These are phyloP conservation scores for Lactifluus volemus DNA, from an alignment of 768 basidiomycete species.

Conservation along the genomic window DNA sequence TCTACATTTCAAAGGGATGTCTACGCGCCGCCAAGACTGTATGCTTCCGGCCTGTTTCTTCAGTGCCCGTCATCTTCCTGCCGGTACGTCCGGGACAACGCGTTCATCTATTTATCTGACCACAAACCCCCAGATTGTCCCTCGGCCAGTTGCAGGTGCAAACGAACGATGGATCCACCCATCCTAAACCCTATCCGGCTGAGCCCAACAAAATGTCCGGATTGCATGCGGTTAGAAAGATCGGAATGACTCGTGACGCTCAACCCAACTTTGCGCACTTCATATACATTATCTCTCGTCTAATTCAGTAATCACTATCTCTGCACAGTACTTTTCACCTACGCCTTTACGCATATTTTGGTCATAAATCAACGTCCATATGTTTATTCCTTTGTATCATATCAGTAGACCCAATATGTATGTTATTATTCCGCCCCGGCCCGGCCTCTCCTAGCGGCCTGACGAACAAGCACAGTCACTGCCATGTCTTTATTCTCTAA, in stretches of 20 bases:
- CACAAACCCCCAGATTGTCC: constrained; percentile 6
- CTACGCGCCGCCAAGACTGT: constrained; percentile 24
- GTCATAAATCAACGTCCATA: background rate
- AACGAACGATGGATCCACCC: constrained; percentile 21
- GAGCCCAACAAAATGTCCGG: constrained; percentile 20
- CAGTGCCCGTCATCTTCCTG: constrained; percentile 21
- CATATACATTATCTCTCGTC: background rate
- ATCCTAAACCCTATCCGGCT: constrained; percentile 23
- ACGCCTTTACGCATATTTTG: background rate
- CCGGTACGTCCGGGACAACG: constrained; percentile 10
- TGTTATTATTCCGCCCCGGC: background rate
- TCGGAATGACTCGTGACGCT: background rate
- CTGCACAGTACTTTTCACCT: background rate
- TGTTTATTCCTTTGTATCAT: constrained; percentile 11
- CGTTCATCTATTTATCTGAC: background rate
- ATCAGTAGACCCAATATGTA: background rate
- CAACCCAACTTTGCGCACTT: background rate
- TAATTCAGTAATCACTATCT: background rate
- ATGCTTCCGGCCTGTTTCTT: constrained; percentile 20
- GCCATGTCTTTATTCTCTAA: constrained; percentile 3
- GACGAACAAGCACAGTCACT: background rate
- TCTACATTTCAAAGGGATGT: constrained; percentile 23
- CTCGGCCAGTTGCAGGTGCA: constrained; percentile 14
- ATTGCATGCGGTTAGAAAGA: constrained; percentile 12
- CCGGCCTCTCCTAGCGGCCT: background rate